Conservation (phyloP, 2,329 filamentous ascomycete species). For the Triangularia verruculosa region DNA sequence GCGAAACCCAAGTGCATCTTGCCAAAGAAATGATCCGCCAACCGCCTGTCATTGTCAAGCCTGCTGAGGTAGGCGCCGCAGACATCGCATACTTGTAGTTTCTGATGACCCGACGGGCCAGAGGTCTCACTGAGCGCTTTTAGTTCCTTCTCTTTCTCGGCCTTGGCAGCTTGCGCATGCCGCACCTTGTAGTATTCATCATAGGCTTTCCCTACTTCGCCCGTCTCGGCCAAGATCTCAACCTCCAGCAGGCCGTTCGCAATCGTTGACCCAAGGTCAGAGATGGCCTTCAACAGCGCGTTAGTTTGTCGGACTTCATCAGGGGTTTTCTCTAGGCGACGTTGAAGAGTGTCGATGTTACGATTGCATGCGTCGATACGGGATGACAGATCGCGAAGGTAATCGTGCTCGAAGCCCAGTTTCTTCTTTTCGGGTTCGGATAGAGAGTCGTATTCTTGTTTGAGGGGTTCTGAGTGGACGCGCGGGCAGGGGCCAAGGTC, state of each 20-base stretch:
- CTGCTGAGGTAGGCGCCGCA: slow-evolving; percentile 92
- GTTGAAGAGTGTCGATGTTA: slow-evolving; percentile 85
- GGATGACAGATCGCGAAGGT: slow-evolving; percentile 91
- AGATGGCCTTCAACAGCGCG: slow-evolving; percentile 79
- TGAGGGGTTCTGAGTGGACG: slow-evolving; percentile 82
- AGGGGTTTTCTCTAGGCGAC: slow-evolving; percentile 90
- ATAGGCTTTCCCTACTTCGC: slow-evolving; percentile 75
- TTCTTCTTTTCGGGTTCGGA: slow-evolving; percentile 68
- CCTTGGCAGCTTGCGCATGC: slow-evolving; percentile 75
- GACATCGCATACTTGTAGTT: slow-evolving; percentile 96
- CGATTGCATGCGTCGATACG: slow-evolving; percentile 97
- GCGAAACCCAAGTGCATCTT: slow-evolving; percentile 99
- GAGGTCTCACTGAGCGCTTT: slow-evolving; percentile 89
- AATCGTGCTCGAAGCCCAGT: slow-evolving; percentile 93
- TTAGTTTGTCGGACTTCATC: slow-evolving; percentile 98
- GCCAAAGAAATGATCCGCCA: slow-evolving; percentile 97
- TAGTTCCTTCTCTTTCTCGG: slow-evolving; percentile 80
- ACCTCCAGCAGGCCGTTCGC: slow-evolving; percentile 82
- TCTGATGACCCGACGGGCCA: slow-evolving; percentile 92
- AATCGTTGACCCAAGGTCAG: slow-evolving; percentile 74
- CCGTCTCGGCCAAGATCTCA: slow-evolving; percentile 76
- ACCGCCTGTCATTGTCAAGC: slow-evolving; percentile 86
- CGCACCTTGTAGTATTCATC: slow-evolving; percentile 86
- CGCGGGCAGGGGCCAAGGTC: slow-evolving; percentile 88
- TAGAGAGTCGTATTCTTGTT: slow-evolving; percentile 80